These are phyloP conservation scores for Dorcoceras hygrometricum DNA, from an alignment of 257 asterid genomes.

Conservation along the genomic window DNA sequence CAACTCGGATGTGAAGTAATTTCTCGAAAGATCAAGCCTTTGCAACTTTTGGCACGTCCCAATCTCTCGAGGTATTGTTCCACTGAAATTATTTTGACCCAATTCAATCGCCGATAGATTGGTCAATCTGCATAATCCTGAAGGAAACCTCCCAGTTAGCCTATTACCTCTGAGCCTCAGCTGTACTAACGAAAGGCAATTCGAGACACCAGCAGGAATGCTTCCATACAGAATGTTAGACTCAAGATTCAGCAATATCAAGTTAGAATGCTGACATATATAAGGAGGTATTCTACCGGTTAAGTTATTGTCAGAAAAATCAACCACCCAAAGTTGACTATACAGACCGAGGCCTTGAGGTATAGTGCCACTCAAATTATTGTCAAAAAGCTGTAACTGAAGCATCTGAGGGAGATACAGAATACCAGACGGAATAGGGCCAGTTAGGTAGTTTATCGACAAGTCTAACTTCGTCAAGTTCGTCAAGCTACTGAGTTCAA, in stretches of 20 bases:
- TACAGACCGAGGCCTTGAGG: slow-evolving; percentile 73
- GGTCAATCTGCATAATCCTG: slow-evolving; percentile 56
- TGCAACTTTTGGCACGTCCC: slow-evolving; percentile 69
- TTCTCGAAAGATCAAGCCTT: slow-evolving; percentile 79
- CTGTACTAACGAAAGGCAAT: slow-evolving; percentile 63
- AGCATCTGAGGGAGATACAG: slow-evolving; percentile 55
- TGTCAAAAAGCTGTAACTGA: slow-evolving; percentile 74
- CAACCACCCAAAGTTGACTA: slow-evolving; percentile 80
- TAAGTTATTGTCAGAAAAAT: slow-evolving; percentile 62
- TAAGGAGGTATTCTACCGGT: slow-evolving; percentile 73
- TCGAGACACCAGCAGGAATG: slow-evolving; percentile 60
- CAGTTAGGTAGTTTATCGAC: slow-evolving; percentile 71
- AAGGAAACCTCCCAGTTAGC: slow-evolving; percentile 66
- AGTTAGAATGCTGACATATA: slow-evolving; percentile 51
- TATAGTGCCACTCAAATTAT: slow-evolving; percentile 59
- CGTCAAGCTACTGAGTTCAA: slow-evolving; percentile 57
- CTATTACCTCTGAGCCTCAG: slow-evolving; percentile 62
- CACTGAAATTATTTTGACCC: slow-evolving; percentile 67
- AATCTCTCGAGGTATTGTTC: slow-evolving; percentile 61
- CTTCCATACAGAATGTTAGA: slow-evolving; percentile 56
- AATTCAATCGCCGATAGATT: slow-evolving; percentile 80
- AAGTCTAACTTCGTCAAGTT: slow-evolving; percentile 70
- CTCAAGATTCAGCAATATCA: slow-evolving; percentile 75
- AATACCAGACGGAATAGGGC: slow-evolving; percentile 80
- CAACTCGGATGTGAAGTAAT: slow-evolving; percentile 53